phyloP scores from a whole-genome alignment of 495 filamentous ascomycete species.

The Podospora australis region DNA sequence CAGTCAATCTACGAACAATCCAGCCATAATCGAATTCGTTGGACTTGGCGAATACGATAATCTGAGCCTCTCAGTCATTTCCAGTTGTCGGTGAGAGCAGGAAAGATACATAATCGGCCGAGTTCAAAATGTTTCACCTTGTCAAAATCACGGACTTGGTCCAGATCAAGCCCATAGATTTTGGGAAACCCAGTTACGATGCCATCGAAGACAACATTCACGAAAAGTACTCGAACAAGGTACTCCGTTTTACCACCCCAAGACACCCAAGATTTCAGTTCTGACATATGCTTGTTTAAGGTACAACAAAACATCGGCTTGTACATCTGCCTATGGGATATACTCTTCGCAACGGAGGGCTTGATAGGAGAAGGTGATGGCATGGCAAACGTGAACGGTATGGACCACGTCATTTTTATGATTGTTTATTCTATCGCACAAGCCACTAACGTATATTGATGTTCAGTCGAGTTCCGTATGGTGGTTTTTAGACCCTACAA shows the following conservation, averaged over 20 bases:
- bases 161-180: conserved; percentile 80
- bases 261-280: conserved; percentile 88
- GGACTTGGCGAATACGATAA: too few relatives aligned
- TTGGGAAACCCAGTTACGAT: conserved; percentile 65
- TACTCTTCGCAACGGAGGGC: conserved; percentile 81
- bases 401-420: conserved; percentile 1
- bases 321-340: conserved; percentile 84
- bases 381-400: conserved; percentile 86
- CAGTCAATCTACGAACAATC: too few relatives aligned
- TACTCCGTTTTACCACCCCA: conserved; percentile 39
- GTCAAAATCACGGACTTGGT: conserved; percentile 82
- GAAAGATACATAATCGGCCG: too few relatives aligned
- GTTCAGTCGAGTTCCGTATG: conserved; percentile 77
- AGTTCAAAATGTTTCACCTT: too few relatives aligned
- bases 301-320: conserved; percentile 73
- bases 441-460: conserved; percentile 2
- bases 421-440: neutral
- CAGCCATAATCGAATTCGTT: too few relatives aligned
- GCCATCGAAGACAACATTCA: conserved; percentile 94
- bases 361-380: conserved; percentile 86
- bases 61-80: neutral
- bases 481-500: conserved; percentile 95
- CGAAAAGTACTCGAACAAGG: conserved; percentile 90
- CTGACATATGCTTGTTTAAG: conserved; percentile 92
- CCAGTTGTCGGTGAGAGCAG: too few relatives aligned